Base-by-base conservation (phyloP, 805 yeast species). In the Cyberlindnera misumaiensis region DNA sequence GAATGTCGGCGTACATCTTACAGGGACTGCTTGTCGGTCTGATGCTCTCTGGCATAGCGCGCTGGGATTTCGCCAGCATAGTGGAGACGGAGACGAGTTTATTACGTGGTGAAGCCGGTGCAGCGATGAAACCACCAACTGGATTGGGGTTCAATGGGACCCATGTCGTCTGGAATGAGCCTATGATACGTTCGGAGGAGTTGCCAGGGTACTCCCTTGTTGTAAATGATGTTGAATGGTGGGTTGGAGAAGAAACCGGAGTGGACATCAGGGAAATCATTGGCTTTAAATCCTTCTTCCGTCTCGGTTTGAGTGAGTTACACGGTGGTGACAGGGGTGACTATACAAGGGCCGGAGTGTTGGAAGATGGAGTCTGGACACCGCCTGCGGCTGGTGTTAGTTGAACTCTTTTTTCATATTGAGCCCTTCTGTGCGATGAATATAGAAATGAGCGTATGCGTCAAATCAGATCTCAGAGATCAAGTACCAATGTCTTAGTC, bases 11-110 rank as follows among this genome's bases (percentile, higher is more conserved):
- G 0, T 66, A 83, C 47, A 50, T 82, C 8, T 82, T 85, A 53
- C 96, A 89, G 56, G 97, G 97, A 2, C 72, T 90, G 1, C 63
- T 90, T 17, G 56, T 86, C 1, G 98, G 97, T 0, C 64, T 90
- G 32, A 70, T 83, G 35, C 67, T 88, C 5, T 82, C 89, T 16
- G 98, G 98, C 0, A 77, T 86, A 2, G 76, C 94, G 0, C 67
- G 94, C 40, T 90, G 98, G 98, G 97, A 93, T 40, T 79, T 83
- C 52, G 97, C 94, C 3, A 79, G 96, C 11, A 77, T 90, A 40
- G 77, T 84, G 2, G 96, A 90, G 53, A 85, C 96, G 0, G 72
- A 72, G 18, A 62, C 68, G 4, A 70, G 84, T 3, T 58, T 89
- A 32, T 57, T 77, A 40, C 67, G 97, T 47, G 83, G 83, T 14